Conservation (phyloP, 768 basidiomycete species). For the Boletus rubropictus region DNA sequence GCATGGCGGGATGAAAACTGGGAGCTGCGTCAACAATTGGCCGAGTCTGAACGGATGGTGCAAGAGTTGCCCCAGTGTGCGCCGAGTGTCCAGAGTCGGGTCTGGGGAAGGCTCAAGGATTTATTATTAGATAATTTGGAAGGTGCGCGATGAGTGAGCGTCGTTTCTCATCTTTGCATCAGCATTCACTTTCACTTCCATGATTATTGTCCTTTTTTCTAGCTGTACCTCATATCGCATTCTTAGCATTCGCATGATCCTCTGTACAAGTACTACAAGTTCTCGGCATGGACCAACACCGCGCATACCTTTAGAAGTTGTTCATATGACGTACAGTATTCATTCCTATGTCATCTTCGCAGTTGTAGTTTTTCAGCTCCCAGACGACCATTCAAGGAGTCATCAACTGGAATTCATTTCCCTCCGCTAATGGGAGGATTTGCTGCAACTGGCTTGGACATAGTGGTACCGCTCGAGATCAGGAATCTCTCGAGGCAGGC, state of each 20-base stretch:
- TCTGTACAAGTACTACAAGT: conserved; percentile 19
- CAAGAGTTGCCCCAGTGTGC: conserved; percentile 14
- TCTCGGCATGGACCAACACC: conserved; percentile 22
- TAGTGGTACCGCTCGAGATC: conserved; percentile 16
- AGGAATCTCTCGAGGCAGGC: conserved; percentile 1
- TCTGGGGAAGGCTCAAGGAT: conserved; percentile 28
- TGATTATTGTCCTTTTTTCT: conserved; percentile 4
- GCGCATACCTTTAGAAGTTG: conserved; percentile 20
- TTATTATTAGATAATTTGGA: conserved; percentile 26
- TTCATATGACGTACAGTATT: conserved; percentile 16
- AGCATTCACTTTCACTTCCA: not conserved
- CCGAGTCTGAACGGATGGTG: conserved; percentile 18
- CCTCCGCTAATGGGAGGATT: not conserved
- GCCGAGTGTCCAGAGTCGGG: conserved; percentile 15
- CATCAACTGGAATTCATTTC: conserved; percentile 5
- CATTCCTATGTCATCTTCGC: conserved; percentile 17
- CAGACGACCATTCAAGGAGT: conserved; percentile 4
- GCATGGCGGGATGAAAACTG: conserved; percentile 17
- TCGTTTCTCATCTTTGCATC: conserved; percentile 3
- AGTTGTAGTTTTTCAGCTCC: conserved; percentile 17
- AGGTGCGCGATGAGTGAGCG: conserved; percentile 18
- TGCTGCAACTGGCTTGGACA: conserved; percentile 2
- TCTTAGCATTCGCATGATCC: conserved; percentile 20
- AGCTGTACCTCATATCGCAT: conserved; percentile 19
- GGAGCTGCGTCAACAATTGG: conserved; percentile 21